Conservation (phyloP, 1,139 yeast species). For the Arxiozyma bovina region DNA sequence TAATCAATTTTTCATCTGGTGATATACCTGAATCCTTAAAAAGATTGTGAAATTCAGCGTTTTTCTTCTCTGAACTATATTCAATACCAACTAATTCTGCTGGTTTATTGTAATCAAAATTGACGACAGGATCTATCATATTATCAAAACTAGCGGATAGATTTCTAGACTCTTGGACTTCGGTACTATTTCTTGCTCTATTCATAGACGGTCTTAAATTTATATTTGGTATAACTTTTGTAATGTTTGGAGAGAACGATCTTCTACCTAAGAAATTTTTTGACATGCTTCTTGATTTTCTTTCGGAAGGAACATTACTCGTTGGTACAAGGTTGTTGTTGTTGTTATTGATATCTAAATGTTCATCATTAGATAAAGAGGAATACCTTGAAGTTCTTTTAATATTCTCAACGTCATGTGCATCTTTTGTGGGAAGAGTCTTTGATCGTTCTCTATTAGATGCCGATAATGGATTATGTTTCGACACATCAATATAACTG, state of each 20-base stretch:
- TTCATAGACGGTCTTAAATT: conserved; percentile 19
- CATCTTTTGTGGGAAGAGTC: conserved; percentile 19
- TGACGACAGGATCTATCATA: conserved; percentile 11
- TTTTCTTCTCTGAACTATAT: conserved; percentile 39
- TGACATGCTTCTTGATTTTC: conserved; percentile 24
- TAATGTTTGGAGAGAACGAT: conserved; percentile 26
- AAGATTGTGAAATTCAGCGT: conserved; percentile 52
- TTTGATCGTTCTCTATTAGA: conserved; percentile 19
- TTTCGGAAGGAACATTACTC: conserved; percentile 9
- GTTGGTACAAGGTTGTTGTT: neutral
- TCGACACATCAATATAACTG: conserved; percentile 12
- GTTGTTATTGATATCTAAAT: neutral
- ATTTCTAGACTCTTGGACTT: conserved; percentile 1
- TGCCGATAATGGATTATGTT: conserved; percentile 7
- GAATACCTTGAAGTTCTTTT: conserved; percentile 17
- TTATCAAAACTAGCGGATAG: conserved; percentile 1
- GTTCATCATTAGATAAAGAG: conserved; percentile 13
- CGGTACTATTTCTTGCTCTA: conserved; percentile 15
- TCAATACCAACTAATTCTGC: conserved; percentile 26
- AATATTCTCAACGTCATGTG: conserved; percentile 1
- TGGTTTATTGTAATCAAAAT: conserved; percentile 12
- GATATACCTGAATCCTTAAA: conserved; percentile 47
- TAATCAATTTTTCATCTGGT: conserved; percentile 45
- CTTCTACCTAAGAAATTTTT: conserved; percentile 22
- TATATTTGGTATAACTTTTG: conserved; percentile 23